Conservation (phyloP, 1,284 basidiomycete genomes). For the Rhodotorula sp. region DNA sequence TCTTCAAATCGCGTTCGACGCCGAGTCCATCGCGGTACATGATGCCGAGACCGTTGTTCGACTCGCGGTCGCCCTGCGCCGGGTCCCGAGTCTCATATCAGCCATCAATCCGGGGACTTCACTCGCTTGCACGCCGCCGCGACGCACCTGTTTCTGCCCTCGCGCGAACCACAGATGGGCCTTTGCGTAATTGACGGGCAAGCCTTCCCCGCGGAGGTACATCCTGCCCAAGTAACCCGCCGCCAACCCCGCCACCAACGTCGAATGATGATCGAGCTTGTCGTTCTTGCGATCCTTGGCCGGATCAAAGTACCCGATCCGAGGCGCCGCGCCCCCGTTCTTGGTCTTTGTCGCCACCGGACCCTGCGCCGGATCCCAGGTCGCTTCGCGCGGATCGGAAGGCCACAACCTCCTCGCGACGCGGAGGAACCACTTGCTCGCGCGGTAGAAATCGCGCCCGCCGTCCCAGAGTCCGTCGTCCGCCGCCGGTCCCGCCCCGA, state of each 20-base stretch:
- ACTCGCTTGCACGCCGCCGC: too few relatives aligned
- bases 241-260: slow-evolving; percentile 69
- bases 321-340: background rate
- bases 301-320: slow-evolving; percentile 41
- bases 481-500: slow-evolving; percentile 13
- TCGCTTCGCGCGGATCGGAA: slow-evolving; percentile 28
- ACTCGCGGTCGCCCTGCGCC: slow-evolving; percentile 71
- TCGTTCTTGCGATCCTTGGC: slow-evolving; percentile 43
- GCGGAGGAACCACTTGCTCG: slow-evolving; percentile 73
- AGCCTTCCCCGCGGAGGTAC: slow-evolving; percentile 90
- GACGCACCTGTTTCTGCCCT: slow-evolving; percentile 64
- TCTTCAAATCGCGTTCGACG: slow-evolving; percentile 54
- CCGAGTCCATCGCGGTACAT: slow-evolving; percentile 89
- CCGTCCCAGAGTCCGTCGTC: slow-evolving; percentile 40
- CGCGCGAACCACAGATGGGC: slow-evolving; percentile 95
- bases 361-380: slow-evolving; percentile 13
- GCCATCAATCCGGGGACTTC: too few relatives aligned
- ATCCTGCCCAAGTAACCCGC: slow-evolving; percentile 87
- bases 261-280: slow-evolving; percentile 53
- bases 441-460: slow-evolving; percentile 62
- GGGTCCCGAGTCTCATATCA: background rate
- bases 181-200: slow-evolving; percentile 65
- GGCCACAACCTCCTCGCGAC: slow-evolving; percentile 83
- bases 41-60: slow-evolving; percentile 83
- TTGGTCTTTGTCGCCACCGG: background rate